A percentile compares a stretch with the other conserved stretches of the same genome.
Conservation (phyloP, 768 basidiomycete genomes). For the Suillus brevipes region DNA sequence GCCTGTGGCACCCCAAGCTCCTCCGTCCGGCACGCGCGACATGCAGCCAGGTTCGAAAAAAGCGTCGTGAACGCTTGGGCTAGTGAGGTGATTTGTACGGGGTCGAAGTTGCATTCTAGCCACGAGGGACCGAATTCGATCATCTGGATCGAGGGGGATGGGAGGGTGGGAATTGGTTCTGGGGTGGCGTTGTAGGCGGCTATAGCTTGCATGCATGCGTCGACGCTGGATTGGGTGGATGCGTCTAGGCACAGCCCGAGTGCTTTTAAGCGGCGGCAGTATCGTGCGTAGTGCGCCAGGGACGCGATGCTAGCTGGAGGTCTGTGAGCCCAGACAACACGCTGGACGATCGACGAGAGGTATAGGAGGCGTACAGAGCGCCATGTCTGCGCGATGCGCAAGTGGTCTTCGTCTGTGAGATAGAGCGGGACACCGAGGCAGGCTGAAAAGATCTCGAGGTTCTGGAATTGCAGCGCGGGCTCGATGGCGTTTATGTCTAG, state of each 20-base stretch:
- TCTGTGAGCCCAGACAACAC: neutral
- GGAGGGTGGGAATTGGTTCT: neutral
- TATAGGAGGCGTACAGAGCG: neutral
- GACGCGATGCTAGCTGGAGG: conserved; percentile 1
- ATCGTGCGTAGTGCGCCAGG: neutral
- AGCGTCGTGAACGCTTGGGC: neutral
- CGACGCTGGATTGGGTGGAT: neutral
- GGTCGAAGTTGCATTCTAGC: conserved; percentile 1
- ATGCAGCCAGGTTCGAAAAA: neutral
- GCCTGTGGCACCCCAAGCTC: neutral
- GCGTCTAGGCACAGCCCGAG: neutral
- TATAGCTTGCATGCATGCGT: neutral
- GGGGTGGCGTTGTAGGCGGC: neutral
- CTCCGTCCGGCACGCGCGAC: conserved; percentile 3
- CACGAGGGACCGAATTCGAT: conserved; percentile 2
- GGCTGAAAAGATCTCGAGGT: neutral
- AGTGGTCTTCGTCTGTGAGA: conserved; percentile 3
- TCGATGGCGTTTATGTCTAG: conserved; percentile 5
- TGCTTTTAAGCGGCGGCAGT: neutral
- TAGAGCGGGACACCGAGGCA: conserved; percentile 3
- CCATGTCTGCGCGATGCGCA: conserved; percentile 2
- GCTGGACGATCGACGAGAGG: neutral
- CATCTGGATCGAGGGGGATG: neutral
- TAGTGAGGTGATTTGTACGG: neutral
- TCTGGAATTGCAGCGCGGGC: conserved; percentile 1